Percentiles rank a stretch among this genome's conserved stretches.
phyloP scores from a whole-genome alignment of 116 monocot species.

The Posidonia oceanica region DNA sequence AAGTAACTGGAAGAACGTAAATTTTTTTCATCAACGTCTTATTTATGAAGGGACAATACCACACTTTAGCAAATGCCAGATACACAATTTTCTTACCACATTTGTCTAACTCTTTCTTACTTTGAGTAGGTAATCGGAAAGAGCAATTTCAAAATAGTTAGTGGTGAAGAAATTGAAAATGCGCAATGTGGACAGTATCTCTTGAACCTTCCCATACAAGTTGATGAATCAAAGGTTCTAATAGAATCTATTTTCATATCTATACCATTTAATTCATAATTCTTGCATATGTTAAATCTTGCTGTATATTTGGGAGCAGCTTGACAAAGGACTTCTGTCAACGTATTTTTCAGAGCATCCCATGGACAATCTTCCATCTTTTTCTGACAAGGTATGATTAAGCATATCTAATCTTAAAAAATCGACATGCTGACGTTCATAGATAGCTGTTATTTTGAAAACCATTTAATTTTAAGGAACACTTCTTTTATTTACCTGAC shows the following conservation, averaged over 20 bases:
- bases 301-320: slow-evolving; percentile 14
- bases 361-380: slow-evolving; percentile 41
- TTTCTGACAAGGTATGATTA: slow-evolving; percentile 44
- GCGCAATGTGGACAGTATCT: slow-evolving; percentile 85
- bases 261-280: neutral
- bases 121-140: slow-evolving; percentile 59
- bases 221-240: slow-evolving; percentile 83
- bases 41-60: too few relatives aligned
- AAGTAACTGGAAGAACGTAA: too few relatives aligned
- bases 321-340: slow-evolving; percentile 35
- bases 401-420: neutral
- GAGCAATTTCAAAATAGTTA: slow-evolving; percentile 78
- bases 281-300: neutral
- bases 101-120: too few relatives aligned
- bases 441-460: too few relatives aligned
- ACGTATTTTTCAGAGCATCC: slow-evolving; percentile 49
- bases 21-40: too few relatives aligned
- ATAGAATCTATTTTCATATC: neutral
- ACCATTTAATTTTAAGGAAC: too few relatives aligned
- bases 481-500: too few relatives aligned
- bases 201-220: slow-evolving; percentile 84
- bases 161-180: slow-evolving; percentile 79
- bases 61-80: too few relatives aligned
- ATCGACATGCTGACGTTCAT: too few relatives aligned
- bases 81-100: too few relatives aligned